phyloP scores from a whole-genome alignment of 2,329 filamentous ascomycete species.

The Curvularia eragrostidis region DNA sequence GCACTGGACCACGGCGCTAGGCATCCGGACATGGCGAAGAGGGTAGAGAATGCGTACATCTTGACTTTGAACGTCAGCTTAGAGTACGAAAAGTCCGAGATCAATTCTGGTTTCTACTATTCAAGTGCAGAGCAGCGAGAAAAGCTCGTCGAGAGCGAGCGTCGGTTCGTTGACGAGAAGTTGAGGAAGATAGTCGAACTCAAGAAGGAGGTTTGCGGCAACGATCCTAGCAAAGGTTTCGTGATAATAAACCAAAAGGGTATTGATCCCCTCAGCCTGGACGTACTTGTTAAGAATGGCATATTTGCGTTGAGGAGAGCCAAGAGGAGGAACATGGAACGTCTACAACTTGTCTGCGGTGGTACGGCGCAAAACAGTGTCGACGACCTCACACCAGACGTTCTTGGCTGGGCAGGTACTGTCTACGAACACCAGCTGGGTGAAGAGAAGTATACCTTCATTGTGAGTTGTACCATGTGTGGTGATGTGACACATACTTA shows the following conservation, averaged over 20 bases:
- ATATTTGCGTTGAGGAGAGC: slow-evolving; percentile 93
- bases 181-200: slow-evolving; percentile 96
- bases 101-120: slow-evolving; percentile 99
- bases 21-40: slow-evolving; percentile 98
- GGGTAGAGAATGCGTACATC: slow-evolving; percentile 93
- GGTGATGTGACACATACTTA: slow-evolving; percentile 26
- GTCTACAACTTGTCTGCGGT: slow-evolving; percentile 91
- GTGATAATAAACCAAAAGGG: slow-evolving; percentile 99
- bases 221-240: slow-evolving; percentile 91
- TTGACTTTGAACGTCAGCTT: slow-evolving; percentile 94
- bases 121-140: slow-evolving; percentile 95
- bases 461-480: slow-evolving; percentile 54
- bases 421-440: slow-evolving; percentile 98
- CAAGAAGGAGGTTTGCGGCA: slow-evolving; percentile 96
- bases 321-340: slow-evolving; percentile 99
- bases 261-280: slow-evolving; percentile 93
- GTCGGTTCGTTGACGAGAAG: slow-evolving; percentile 94
- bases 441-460: slow-evolving; percentile 98
- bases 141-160: slow-evolving; percentile 97
- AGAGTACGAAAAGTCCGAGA: slow-evolving; percentile 99
- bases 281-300: slow-evolving; percentile 96
- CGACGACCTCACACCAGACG: slow-evolving; percentile 84
- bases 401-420: slow-evolving; percentile 92
- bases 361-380: slow-evolving; percentile 94
- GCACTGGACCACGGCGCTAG: slow-evolving; percentile 94